Percentiles rank a stretch among this genome's conserved stretches.
These are phyloP conservation scores for Acacia concinna DNA, from an alignment of 331 rosid species.

Conservation along the genomic window DNA sequence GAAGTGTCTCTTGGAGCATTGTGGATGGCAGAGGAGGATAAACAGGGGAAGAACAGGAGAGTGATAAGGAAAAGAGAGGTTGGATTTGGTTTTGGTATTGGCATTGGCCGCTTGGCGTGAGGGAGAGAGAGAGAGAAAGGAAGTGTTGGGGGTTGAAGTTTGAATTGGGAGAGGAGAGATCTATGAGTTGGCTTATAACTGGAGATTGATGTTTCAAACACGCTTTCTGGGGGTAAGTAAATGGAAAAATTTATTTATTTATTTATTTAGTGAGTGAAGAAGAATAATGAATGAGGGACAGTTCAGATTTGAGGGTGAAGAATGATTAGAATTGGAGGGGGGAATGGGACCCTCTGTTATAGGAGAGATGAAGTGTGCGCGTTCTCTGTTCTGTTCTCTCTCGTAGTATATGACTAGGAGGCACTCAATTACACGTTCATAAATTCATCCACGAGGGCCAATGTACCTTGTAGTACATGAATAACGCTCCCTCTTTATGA, in stretches of 20 bases:
- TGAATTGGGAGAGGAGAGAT: constrained; percentile 16
- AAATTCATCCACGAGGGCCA: neutral
- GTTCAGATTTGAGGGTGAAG: constrained; percentile 30
- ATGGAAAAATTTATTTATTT: too few species aligned
- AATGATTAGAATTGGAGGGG: constrained; percentile 7
- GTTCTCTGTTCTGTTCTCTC: too few species aligned
- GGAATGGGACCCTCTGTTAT: constrained; percentile 31
- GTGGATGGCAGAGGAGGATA: neutral
- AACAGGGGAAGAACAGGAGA: constrained; percentile 9
- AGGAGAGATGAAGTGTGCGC: constrained; percentile 3
- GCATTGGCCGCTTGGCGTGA: too few species aligned
- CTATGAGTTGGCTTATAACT: constrained; percentile 34
- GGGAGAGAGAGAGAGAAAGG: neutral
- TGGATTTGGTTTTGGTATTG: constrained; percentile 31
- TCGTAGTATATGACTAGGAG: constrained; percentile 9
- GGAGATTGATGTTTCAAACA: constrained; percentile 36
- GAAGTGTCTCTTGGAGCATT: constrained; percentile 5
- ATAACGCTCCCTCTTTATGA: neutral
- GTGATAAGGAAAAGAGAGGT: neutral
- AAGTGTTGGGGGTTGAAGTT: neutral
- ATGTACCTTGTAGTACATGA: neutral
- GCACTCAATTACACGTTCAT: neutral
- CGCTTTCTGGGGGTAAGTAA: constrained; percentile 24
- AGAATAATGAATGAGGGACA: constrained; percentile 31
- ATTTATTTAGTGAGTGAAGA: too few species aligned